Evolutionary conservation across 2,329 filamentous ascomycete species (phyloP).

Genomic region (Fusarium siculi): DNA sequence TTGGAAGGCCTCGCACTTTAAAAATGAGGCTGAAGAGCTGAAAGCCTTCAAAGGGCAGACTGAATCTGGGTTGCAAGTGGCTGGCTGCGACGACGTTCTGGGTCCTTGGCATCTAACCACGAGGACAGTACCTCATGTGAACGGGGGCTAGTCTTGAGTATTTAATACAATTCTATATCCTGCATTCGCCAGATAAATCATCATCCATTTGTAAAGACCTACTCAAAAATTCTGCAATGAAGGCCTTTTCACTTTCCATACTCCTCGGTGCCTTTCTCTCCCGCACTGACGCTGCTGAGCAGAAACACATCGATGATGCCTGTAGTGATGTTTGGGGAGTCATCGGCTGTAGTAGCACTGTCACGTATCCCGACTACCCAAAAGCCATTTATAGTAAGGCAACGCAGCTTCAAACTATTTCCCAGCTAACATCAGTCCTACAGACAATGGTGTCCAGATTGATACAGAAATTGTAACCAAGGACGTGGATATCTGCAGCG

Average conservation of each 20-base stretch:
- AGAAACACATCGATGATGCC: neutral
- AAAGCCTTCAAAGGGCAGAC: too few relatives aligned
- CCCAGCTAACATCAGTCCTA: neutral
- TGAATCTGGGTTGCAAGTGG: neutral
- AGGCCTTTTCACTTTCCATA: neutral
- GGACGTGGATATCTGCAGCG: constrained; percentile 1
- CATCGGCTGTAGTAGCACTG: neutral
- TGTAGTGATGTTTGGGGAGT: neutral
- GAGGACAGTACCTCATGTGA: neutral
- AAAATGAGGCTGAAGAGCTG: neutral
- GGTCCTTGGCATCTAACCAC: neutral
- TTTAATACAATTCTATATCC: neutral
- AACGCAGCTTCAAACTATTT: rapidly evolving
- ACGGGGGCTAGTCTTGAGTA: neutral
- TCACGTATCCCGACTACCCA: neutral
- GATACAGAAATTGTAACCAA: neutral
- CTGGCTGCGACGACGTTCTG: neutral
- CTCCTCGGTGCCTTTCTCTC: neutral
- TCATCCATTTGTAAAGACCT: neutral
- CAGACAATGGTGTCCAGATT: neutral
- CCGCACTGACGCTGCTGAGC: neutral
- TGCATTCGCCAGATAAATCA: rapidly evolving
- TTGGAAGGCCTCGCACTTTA: neutral
- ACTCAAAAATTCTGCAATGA: neutral
- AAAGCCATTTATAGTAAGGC: neutral